Evolutionary conservation across 2,329 filamentous ascomycete species (phyloP).

Genomic region (Myriosclerotinia scirpicola): DNA sequence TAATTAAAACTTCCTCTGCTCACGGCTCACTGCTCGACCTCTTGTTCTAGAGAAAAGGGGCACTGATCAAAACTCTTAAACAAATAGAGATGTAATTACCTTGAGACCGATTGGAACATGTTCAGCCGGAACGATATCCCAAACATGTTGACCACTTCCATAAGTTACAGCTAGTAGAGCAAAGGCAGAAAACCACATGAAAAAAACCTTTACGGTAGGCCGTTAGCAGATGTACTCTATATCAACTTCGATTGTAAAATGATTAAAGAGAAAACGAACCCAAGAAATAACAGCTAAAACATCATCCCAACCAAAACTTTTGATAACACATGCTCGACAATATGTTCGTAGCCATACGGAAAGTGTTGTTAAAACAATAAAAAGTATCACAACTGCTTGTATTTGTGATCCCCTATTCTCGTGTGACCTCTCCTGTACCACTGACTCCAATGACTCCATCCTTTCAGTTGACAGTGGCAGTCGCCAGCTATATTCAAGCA

Average conservation of each 20-base stretch:
- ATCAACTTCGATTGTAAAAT: neutral
- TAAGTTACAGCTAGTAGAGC: constrained; percentile 33
- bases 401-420: constrained; percentile 32
- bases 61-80: neutral
- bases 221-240: neutral
- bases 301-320: constrained; percentile 38
- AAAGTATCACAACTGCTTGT: constrained; percentile 42
- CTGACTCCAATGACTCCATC: constrained; percentile 10
- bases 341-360: constrained; percentile 33
- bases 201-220: constrained; percentile 29
- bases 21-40: neutral
- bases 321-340: constrained; percentile 32
- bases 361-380: constrained; percentile 42
- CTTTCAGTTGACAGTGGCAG: neutral
- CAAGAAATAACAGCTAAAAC: constrained; percentile 22
- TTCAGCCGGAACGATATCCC: constrained; percentile 26
- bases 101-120: constrained; percentile 38
- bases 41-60: neutral
- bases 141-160: constrained; percentile 37
- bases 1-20: neutral
- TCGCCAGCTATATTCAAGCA: neutral
- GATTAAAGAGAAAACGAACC: neutral
- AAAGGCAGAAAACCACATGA: constrained; percentile 34
- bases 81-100: constrained; percentile 24
- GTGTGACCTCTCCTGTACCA: neutral